Percentiles rank a stretch among this genome's conserved stretches.
Conservation (phyloP, 768 basidiomycete species). For the Chlorophyllum brunneum region DNA sequence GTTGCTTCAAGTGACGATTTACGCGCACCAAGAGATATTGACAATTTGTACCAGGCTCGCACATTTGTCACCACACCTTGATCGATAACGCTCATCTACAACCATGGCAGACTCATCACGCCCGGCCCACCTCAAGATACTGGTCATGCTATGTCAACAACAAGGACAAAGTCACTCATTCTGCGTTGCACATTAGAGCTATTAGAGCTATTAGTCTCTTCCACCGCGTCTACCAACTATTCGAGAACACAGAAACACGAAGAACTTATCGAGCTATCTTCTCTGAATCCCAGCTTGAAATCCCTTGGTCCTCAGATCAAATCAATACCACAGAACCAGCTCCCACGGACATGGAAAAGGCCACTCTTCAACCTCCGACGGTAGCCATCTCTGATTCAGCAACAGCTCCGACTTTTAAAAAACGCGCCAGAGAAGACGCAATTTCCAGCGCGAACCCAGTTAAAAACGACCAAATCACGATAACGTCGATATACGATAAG, state of each 20-base stretch:
- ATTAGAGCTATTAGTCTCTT: neutral
- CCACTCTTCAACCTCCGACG: no score
- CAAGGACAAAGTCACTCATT: constrained; percentile 60
- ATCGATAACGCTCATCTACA: neutral
- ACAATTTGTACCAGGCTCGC: constrained; percentile 57
- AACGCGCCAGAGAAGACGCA: neutral
- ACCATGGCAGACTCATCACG: constrained; percentile 64
- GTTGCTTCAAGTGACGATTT: constrained; percentile 57
- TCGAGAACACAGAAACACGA: constrained; percentile 57
- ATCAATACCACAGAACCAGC: no score
- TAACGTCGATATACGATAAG: neutral
- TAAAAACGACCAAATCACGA: no score
- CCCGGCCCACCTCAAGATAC: constrained; percentile 67
- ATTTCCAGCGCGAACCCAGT: neutral
- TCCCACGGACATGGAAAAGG: neutral
- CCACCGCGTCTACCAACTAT: neutral
- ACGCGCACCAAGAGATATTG: constrained; percentile 68
- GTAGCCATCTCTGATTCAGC: no score
- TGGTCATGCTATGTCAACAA: constrained; percentile 59
- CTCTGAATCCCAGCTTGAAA: constrained; percentile 66
- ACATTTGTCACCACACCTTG: neutral
- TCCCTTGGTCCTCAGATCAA: constrained; percentile 31
- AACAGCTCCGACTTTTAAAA: neutral
- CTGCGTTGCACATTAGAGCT: constrained; percentile 74
- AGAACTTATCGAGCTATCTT: constrained; percentile 77